phyloP scores from a whole-genome alignment of 2,329 filamentous ascomycete species.

The Colletotrichum tropicale region DNA sequence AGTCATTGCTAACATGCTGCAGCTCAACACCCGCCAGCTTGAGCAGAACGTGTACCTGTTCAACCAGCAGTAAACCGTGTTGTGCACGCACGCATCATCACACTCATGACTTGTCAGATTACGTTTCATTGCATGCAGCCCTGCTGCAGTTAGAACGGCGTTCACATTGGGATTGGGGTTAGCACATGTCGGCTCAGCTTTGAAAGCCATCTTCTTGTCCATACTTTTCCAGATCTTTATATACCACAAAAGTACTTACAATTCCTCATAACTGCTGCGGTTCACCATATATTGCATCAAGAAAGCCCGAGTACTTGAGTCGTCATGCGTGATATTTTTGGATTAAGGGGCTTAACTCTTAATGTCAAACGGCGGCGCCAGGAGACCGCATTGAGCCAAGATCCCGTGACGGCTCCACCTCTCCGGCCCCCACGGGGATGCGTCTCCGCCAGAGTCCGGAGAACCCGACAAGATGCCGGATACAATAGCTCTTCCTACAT shows the following conservation, averaged over 20 bases:
- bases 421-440: not conserved
- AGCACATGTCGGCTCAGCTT: not conserved
- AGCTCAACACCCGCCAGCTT: conserved; percentile 15
- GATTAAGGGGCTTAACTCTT: not conserved
- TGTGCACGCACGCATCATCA: not conserved
- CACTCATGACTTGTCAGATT: not conserved
- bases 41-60: conserved; percentile 15
- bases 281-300: not conserved
- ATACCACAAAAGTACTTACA: not conserved
- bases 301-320: not conserved
- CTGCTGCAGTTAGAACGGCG: not conserved
- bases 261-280: not conserved
- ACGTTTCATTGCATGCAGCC: not conserved
- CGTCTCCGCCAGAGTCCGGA: not conserved
- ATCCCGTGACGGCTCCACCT: not conserved
- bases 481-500: not conserved
- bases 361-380: not conserved
- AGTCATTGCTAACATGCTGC: not conserved
- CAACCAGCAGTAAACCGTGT: not conserved
- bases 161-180: not conserved
- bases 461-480: not conserved
- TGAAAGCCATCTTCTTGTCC: not conserved
- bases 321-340: not conserved
- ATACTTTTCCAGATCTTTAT: not conserved
- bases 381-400: not conserved